Base-by-base conservation (phyloP, 129 eudicot species). In the Centella asiatica region DNA sequence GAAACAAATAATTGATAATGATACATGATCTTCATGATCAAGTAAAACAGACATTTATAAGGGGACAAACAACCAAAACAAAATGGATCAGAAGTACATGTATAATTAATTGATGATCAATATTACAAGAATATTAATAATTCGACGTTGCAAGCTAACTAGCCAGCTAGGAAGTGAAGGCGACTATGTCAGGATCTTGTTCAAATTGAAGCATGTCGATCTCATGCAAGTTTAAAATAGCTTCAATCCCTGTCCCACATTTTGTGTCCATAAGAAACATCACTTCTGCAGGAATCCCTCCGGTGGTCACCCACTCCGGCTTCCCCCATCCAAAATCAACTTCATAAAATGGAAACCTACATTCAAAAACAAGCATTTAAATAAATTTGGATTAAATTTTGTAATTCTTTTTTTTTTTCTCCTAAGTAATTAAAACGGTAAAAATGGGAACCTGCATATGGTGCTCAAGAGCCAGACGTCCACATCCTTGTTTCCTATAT, bases 251-350 rank as follows among this genome's bases (percentile, higher is more conserved):
- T 17, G 5, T 51, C 18, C 12, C 76, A 54, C 26, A 14, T 19
- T 52, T 31, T 0, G 69, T 64, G 11, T 71, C 76, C 33, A 33
- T 14, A 24, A 71, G n/a, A 11, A 8, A 5, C 23, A 63, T 3
- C 20, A 53, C 18, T 4, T 63, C 65, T 19, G 1, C 0, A 23
- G 18, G 15, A 37, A n/a, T 3, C n/a, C 28, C 20, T 0, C 26
- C n/a, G 15, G 19, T n/a, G 15, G 57, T 53, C 12, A 62, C 55
- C 70, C 64, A 71, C 7, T 11, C 10, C 6, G 76, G 65, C 34
- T 71, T 71, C 17, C 76, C 76, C 76, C 76, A 71, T 1, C 76
- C 76, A 53, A 71, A 71, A 56, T 71, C 70, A n/a, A 25, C 58
- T 26, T 54, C 65, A 31, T 71, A 71, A 15, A 63, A 31, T 13